These are phyloP conservation scores for Russula sp. DNA, from an alignment of 768 basidiomycete species.

Conservation along the genomic window DNA sequence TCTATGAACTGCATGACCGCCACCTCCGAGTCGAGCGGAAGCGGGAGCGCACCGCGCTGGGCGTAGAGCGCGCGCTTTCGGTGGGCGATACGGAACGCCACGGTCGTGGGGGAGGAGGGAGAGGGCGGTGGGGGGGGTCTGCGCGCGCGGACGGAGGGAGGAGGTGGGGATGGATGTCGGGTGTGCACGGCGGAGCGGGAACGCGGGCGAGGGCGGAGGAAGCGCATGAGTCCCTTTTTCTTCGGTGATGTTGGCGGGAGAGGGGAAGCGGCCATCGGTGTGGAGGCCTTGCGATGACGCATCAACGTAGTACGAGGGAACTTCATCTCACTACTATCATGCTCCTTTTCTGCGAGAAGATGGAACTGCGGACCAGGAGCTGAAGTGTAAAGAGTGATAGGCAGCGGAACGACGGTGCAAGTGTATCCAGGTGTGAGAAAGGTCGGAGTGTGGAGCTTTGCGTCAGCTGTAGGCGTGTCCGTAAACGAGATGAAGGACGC, in stretches of 20 bases:
- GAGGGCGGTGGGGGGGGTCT: neutral
- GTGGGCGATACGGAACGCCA: slow-evolving; percentile 17
- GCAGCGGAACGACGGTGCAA: slow-evolving; percentile 48
- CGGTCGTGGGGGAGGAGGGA: neutral
- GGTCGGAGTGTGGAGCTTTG: slow-evolving; percentile 45
- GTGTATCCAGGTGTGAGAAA: slow-evolving; percentile 60
- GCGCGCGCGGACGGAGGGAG: neutral
- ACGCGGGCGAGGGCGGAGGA: slow-evolving; percentile 37
- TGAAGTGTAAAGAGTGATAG: slow-evolving; percentile 8
- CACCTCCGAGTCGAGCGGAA: slow-evolving; percentile 59
- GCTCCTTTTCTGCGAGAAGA: neutral
- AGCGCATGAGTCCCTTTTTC: slow-evolving; percentile 36
- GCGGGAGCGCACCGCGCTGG: slow-evolving; percentile 32
- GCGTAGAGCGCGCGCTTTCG: slow-evolving; percentile 40
- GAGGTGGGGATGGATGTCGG: slow-evolving; percentile 24
- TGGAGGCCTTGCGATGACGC: slow-evolving; percentile 1
- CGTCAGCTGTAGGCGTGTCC: slow-evolving; percentile 44
- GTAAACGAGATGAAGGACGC: slow-evolving; percentile 43
- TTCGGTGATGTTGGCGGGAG: slow-evolving; percentile 24
- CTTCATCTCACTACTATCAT: slow-evolving; percentile 21
- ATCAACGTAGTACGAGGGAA: slow-evolving; percentile 45
- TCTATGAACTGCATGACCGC: slow-evolving; percentile 64
- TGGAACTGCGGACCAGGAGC: neutral
- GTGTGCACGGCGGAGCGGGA: slow-evolving; percentile 33
- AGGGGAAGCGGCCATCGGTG: neutral